Conservation (phyloP, 371 early-diverging fungal genomes). For the Mortierella sp. region DNA sequence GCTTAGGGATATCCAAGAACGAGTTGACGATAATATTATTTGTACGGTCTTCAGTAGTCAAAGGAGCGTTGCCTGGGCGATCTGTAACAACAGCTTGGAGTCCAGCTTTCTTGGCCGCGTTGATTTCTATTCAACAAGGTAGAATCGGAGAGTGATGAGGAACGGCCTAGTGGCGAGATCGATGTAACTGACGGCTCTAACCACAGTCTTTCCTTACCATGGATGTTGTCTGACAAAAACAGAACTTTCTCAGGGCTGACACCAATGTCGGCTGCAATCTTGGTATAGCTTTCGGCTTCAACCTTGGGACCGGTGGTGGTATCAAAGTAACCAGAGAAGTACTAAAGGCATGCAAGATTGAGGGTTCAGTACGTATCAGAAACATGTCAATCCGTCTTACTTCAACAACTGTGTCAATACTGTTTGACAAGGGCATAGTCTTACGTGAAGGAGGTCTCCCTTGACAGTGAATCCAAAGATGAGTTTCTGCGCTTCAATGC, state of each 20-base stretch:
- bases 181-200: no score
- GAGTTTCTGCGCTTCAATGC: constrained; percentile 91
- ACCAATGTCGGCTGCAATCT: constrained; percentile 78
- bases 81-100: constrained; percentile 76
- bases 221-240: constrained; percentile 89
- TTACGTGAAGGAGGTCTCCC: constrained; percentile 82
- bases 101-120: constrained; percentile 81
- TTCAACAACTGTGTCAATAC: no score
- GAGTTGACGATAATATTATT: constrained; percentile 38
- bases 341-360: constrained; percentile 48
- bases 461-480: constrained; percentile 84
- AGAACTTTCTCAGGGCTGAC: constrained; percentile 66
- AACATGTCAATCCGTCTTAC: no score
- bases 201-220: constrained; percentile 61
- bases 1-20: constrained; percentile 46
- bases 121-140: constrained; percentile 66
- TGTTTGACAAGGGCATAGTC: no score
- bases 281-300: constrained; percentile 72
- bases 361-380: no score
- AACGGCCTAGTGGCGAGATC: no score
- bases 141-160: no score
- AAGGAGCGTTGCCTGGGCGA: constrained; percentile 82
- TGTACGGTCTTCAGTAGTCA: constrained; percentile 46
- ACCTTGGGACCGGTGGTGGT: constrained; percentile 86
- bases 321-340: constrained; percentile 90